Evolutionary conservation across 108 stramenopile genomes (phyloP), one percentile per base, ranked within the genome.

Genomic region (Nitzschia sp.): DNA sequence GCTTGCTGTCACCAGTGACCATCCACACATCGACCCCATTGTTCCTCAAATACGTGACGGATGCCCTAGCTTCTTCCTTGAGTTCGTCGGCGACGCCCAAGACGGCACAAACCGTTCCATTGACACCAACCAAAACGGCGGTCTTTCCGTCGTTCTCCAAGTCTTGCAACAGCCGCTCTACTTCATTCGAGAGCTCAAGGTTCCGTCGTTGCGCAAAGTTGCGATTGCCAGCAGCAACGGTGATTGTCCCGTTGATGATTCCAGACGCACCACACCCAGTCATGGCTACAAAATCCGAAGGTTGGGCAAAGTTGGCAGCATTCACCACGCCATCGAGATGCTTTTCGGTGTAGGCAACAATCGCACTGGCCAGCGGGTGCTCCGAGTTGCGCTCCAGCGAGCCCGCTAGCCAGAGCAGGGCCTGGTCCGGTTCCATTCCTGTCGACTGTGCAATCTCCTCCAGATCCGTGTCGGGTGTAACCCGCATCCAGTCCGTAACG

Each of bases 1-100:
- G 66, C 35, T 72, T 78, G 70, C 97, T 92, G 75, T 99, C 99
- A 28, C 99, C 99, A 0, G 98, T 98, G 53, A 98, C 84, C 95
- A 98, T 97, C 94, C 95, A 98, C 9, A 98, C 93, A 48, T 97
- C 91, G 5, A 98, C 75, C 13, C 89, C 92, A 67, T 85, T 70
- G 48, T 83, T 66, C 17, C 80, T 77, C 64, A 95, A 80, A 56
- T 78, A 78, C 46, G 56, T 68, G 18, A 97, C 74, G 25, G 90
- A 82, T 33, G 95, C 80, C 2, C 56, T 66, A 4, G 96, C 87
- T 78, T 80, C 80, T 62, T 36, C 91, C 90, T 71, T 97, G 81
- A 66, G 59, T 55, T 78, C 90, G 73, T 99, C 99, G 9, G 82
- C 74, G 55, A 98, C 72, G 0, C 92, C 97, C 15, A 98, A 60